These are phyloP conservation scores for Arachnomyces sp. DNA, from an alignment of 2,329 filamentous ascomycete species.

Conservation along the genomic window DNA sequence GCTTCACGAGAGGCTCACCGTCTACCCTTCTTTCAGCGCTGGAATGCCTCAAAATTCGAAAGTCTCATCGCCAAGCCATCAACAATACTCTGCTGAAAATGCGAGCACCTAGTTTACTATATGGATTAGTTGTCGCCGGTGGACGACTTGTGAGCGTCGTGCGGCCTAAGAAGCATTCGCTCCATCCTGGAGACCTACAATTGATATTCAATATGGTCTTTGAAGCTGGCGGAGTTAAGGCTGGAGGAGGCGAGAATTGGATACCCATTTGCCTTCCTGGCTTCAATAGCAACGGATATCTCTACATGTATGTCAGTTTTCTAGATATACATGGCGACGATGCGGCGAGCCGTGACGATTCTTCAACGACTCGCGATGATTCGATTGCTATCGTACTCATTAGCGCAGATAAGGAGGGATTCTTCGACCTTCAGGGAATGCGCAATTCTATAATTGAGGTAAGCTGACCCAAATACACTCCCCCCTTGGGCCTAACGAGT, in stretches of 20 bases:
- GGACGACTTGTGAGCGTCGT: slow-evolving; percentile 92
- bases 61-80: slow-evolving; percentile 75
- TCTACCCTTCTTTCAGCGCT: slow-evolving; percentile 81
- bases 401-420: slow-evolving; percentile 84
- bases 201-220: slow-evolving; percentile 99
- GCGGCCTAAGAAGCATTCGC: slow-evolving; percentile 83
- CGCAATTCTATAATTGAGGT: slow-evolving; percentile 52
- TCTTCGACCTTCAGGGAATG: slow-evolving; percentile 77
- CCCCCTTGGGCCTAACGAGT: slow-evolving; percentile 19
- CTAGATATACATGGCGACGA: slow-evolving; percentile 53
- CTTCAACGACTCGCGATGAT: slow-evolving; percentile 48
- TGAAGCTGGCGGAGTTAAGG: slow-evolving; percentile 83
- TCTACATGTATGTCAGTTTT: slow-evolving; percentile 99
- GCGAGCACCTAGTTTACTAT: slow-evolving; percentile 69
- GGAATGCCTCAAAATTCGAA: slow-evolving; percentile 86
- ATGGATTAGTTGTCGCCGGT: slow-evolving; percentile 86
- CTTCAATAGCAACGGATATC: slow-evolving; percentile 92
- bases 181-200: slow-evolving; percentile 91
- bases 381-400: slow-evolving; percentile 86
- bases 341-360: slow-evolving; percentile 30
- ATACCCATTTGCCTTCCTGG: slow-evolving; percentile 90
- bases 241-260: slow-evolving; percentile 94
- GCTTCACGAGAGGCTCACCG: slow-evolving; percentile 85
- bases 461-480: slow-evolving; percentile 14
- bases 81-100: slow-evolving; percentile 79